A percentile compares a stretch with the other conserved stretches of the same genome.
Evolutionary conservation across 371 early-diverging fungal genomes (phyloP).

Genomic region (Mucor irregularis): DNA sequence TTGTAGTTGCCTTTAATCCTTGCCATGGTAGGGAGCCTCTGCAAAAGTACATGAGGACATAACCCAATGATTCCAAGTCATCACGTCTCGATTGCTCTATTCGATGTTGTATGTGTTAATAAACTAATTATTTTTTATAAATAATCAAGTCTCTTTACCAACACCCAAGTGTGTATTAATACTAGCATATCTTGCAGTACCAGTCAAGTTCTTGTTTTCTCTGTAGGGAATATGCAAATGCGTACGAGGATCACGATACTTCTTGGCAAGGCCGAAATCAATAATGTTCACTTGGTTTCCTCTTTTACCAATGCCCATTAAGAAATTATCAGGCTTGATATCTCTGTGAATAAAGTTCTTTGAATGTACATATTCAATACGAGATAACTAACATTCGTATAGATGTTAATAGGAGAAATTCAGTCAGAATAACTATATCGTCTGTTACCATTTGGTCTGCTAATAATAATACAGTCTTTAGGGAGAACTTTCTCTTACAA

Average conservation of each 20-base stretch:
- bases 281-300: constrained; percentile 98
- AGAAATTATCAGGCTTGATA: constrained; percentile 98
- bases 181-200: constrained; percentile 99
- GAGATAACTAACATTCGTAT: constrained; percentile 89
- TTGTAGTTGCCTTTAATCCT: constrained; percentile 97
- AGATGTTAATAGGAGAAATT: too few species aligned
- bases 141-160: constrained; percentile 58
- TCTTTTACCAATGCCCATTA: constrained; percentile 95
- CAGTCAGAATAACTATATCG: constrained; percentile 64
- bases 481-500: constrained; percentile 94
- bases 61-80: constrained; percentile 98
- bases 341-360: constrained; percentile 81
- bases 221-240: constrained; percentile 97
- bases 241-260: constrained; percentile 96
- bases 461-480: constrained; percentile 98
- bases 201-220: constrained; percentile 98
- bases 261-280: constrained; percentile 99
- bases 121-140: neutral
- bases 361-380: constrained; percentile 97
- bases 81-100: constrained; percentile 99
- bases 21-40: constrained; percentile 99
- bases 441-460: constrained; percentile 98
- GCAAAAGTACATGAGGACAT: constrained; percentile 99
- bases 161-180: constrained; percentile 99
- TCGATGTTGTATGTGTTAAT: neutral